Percentiles rank a stretch among this genome's conserved stretches.
Evolutionary conservation across 2,329 filamentous ascomycete species (phyloP).

Genomic region (Fusarium ambrosium): DNA sequence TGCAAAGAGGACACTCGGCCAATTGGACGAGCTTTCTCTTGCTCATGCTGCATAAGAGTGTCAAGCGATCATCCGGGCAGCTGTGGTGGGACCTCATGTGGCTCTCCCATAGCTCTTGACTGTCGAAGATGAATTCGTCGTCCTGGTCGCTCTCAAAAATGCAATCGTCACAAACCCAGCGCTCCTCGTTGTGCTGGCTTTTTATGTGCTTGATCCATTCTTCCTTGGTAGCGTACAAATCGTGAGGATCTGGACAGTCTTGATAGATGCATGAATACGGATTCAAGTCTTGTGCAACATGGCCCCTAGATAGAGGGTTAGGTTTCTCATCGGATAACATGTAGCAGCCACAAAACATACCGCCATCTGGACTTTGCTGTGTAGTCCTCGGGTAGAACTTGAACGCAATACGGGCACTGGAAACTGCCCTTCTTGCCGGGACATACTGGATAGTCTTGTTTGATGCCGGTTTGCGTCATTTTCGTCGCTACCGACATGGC

Average conservation of each 20-base stretch:
- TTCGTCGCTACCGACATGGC: slow-evolving; percentile 2
- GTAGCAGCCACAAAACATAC: not conserved
- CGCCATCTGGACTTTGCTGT: not conserved
- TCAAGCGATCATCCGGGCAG: not conserved
- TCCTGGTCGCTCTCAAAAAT: not conserved
- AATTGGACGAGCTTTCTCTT: not conserved
- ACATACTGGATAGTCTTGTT: slow-evolving; percentile 12
- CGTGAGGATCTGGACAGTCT: not conserved
- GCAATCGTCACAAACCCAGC: slow-evolving; percentile 18
- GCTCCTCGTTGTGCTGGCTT: not conserved
- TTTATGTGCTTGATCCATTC: not conserved
- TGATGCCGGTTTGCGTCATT: slow-evolving; percentile 9
- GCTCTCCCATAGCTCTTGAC: not conserved
- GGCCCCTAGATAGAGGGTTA: not conserved
- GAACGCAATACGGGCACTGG: slow-evolving; percentile 7
- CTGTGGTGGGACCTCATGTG: not conserved
- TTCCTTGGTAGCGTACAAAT: not conserved
- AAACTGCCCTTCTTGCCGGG: not conserved
- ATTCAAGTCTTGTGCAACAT: not conserved
- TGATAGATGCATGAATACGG: not conserved
- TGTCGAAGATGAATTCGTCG: slow-evolving; percentile 1
- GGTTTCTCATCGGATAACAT: not conserved
- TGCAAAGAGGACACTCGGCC: not conserved
- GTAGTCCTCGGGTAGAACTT: not conserved
- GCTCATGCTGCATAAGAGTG: not conserved